A percentile compares a stretch with the other conserved stretches of the same genome.
phyloP scores from a whole-genome alignment of 2,329 filamentous ascomycete genomes.

The Scedosporium boydii region DNA sequence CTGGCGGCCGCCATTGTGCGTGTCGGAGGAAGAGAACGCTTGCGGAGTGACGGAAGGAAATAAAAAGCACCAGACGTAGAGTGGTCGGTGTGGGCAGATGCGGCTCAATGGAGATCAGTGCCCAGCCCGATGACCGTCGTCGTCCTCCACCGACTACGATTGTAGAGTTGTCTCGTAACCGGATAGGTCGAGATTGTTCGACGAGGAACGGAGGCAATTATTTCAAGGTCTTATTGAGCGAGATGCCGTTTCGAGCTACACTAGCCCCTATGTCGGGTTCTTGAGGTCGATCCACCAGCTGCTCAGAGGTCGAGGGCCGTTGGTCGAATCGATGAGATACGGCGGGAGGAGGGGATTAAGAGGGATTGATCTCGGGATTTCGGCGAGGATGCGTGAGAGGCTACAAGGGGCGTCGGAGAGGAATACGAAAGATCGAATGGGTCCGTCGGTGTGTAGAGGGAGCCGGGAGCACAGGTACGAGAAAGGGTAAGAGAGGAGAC shows the following conservation, averaged over 20 bases:
- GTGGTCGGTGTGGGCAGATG: neutral
- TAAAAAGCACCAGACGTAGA: neutral
- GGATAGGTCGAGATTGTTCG: too few relatives aligned
- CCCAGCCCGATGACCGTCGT: neutral
- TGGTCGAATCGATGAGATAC: neutral
- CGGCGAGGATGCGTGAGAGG: neutral
- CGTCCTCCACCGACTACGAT: too few relatives aligned
- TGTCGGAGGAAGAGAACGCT: neutral
- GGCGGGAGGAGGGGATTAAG: neutral
- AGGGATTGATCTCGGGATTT: neutral
- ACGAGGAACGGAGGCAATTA: neutral
- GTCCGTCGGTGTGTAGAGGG: neutral
- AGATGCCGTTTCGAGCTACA: too few relatives aligned
- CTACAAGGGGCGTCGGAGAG: neutral
- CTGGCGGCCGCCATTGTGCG: constrained; percentile 33
- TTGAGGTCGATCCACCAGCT: too few relatives aligned
- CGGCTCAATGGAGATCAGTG: neutral
- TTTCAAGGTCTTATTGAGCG: neutral
- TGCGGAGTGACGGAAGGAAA: neutral
- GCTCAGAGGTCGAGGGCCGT: neutral
- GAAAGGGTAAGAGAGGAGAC: neutral
- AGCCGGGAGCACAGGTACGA: neutral
- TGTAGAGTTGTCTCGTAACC: too few relatives aligned
- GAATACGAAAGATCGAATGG: neutral
- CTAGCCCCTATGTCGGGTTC: too few relatives aligned